phyloP scores from a whole-genome alignment of 2,329 filamentous ascomycete genomes.

The Stagonosporopsis rhizophila region DNA sequence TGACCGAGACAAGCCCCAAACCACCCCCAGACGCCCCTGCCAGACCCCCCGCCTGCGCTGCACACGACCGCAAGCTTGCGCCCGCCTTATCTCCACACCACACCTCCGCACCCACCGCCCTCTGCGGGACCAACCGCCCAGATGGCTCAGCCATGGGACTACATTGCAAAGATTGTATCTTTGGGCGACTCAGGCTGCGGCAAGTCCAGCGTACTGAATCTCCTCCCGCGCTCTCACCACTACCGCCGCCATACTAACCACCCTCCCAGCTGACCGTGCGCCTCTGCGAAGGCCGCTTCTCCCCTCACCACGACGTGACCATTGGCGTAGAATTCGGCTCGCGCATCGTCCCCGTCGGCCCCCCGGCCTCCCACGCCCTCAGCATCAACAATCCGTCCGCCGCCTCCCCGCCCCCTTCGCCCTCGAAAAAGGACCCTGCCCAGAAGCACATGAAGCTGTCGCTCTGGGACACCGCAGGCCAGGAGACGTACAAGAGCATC shows the following conservation, averaged over 20 bases:
- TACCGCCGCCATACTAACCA: conserved; percentile 18
- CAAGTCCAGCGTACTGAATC: conserved; percentile 74
- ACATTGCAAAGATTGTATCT: conserved; percentile 98
- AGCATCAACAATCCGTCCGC: conserved; percentile 59
- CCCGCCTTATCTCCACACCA: conserved; percentile 10
- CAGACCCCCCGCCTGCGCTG: not conserved
- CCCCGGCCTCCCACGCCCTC: conserved; percentile 71
- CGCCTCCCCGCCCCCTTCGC: conserved; percentile 18
- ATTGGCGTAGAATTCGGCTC: conserved; percentile 97
- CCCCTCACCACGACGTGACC: conserved; percentile 92
- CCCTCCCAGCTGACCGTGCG: conserved; percentile 77
- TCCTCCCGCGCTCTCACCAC: not conserved
- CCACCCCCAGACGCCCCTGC: not conserved
- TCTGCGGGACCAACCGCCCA: conserved; percentile 19
- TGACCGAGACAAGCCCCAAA: not conserved
- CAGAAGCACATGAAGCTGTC: conserved; percentile 90
- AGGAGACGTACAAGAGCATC: conserved; percentile 97
- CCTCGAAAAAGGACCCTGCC: conserved; percentile 43
- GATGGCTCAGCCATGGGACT: conserved; percentile 83
- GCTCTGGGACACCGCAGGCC: conserved; percentile 94
- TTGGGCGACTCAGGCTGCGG: conserved; percentile 96
- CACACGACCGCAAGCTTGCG: conserved; percentile 5
- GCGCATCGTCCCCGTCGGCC: conserved; percentile 88
- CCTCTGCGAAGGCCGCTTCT: conserved; percentile 95
- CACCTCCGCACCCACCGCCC: conserved; percentile 9